Base-by-base conservation (phyloP, 2,329 filamentous ascomycete species). In the Neonectria sp. region DNA sequence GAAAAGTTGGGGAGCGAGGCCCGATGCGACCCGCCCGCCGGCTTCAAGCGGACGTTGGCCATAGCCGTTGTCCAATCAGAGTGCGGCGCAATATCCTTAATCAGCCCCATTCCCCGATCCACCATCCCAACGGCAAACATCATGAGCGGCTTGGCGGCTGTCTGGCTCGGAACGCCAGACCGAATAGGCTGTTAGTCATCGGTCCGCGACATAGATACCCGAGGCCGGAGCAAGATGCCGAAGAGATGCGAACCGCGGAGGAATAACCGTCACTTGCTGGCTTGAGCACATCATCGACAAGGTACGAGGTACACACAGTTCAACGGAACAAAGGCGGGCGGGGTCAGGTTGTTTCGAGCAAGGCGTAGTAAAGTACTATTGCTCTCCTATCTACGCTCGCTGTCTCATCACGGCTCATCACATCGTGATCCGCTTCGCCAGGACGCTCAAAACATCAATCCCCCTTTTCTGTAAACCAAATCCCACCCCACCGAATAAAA, bases 401-500 rank as follows among this genome's bases (percentile, higher is more conserved):
- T 58, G 56, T 55, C 65, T 68, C 67, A 61, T 70, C 57, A 21
- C 65, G 72, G 71, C 69, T 72, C 55, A 71, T 70, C 68, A 71
- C 64, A 63, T 73, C 67, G 57, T 68, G 58, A 72, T 69, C 66
- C 68, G 15, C 53, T 71, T 31, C 46, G 25, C 53, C 67, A 60
- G 59, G 67, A 68, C 56, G 63, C 65, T 65, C 62, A 61, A 67
- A 70, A 73, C 71, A 74, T 71, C 71, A 75, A 75, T 73, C 73
- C 73, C 63, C 72, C 70, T 64, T 68, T 69, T 69, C 46, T 67
- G 25, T 68, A 71, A 72, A 71, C 70, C 73, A 68, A 72, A 60
- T 70, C 68, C 71, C 72, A 72, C 73, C 71, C 71, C 66, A 61
- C 71, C 70, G 74, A 76, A 77, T 70, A 65, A 74, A 76, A 75